Evolutionary conservation across 1,284 basidiomycete species (phyloP), one percentile per base, ranked within the genome.

Genomic region (Melanopsichium pennsylvanicum): DNA sequence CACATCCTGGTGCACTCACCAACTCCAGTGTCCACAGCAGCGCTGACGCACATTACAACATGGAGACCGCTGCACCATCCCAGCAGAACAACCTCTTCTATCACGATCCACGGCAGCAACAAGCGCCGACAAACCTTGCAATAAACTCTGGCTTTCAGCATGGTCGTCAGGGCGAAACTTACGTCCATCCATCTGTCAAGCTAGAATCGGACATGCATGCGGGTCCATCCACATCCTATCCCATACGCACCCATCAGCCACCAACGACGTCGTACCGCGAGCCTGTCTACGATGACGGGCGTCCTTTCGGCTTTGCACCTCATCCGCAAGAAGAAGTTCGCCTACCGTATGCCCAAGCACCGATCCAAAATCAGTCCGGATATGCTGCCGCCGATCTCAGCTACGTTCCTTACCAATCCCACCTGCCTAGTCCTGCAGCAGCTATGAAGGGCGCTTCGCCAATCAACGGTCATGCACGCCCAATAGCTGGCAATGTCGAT

Each of bases 51-150:
- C 34, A 25, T n/a, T 35, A 23, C 43, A 57, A 27, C 23, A 63
- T 63, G 60, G 52, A 63, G 36, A 56, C 60, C 34, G 52, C 60
- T 25, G 26, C 54, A 18, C 39, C 47, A 23, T 40, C 60, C 9
- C 48, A 51, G 32, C 52, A 56, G 26, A 47, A 51, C n/a, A 41
- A 40, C 26, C 44, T 63, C 43, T 57, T 63, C 36, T 63, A 63
- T 31, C 52, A 63, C 44, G 52, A 63, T 21, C 60, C 52, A 26
- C 60, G 60, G 8, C 60, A 57, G 33, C 7, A 34, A n/a, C 59
- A 62, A 35, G 15, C 42, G 11, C 39, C 48, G 8, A 13, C 52
- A 2, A 37, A 32, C 15, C 43, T 46, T 19, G 52, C 21, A 26
- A 52, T 57, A 48, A 57, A 41, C 13, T 22, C 52, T 6, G 26